phyloP scores from a whole-genome alignment of 306 rosid species.

The Medicago ruthenica region DNA sequence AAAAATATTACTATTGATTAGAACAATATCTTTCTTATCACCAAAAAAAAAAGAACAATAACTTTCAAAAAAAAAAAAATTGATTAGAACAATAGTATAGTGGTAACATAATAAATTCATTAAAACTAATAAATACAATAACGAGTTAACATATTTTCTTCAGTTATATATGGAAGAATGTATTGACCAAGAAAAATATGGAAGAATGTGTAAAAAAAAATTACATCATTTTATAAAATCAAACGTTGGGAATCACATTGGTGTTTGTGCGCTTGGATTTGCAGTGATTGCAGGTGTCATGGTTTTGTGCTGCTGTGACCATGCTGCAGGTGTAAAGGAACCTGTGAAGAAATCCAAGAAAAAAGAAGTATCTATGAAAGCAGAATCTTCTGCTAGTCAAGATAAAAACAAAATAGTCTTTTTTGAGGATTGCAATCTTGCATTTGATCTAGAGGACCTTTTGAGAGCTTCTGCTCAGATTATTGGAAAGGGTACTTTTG shows the following conservation, averaged over 20 bases:
- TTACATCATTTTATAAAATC: constrained; percentile 37
- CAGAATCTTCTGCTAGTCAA: constrained; percentile 49
- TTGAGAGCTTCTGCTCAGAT: constrained; percentile 90
- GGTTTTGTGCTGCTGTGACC: constrained; percentile 56
- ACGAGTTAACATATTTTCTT: not conserved
- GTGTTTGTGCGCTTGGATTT: constrained; percentile 65
- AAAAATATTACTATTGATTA: not conserved
- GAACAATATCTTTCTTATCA: not conserved
- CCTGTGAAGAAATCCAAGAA: constrained; percentile 57
- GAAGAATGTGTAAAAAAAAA: not conserved
- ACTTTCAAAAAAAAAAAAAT: not conserved
- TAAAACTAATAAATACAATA: not conserved
- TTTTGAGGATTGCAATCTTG: constrained; percentile 67
- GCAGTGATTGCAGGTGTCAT: constrained; percentile 55
- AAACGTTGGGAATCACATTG: constrained; percentile 63
- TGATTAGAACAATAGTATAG: not conserved
- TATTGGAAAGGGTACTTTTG: constrained; percentile 85
- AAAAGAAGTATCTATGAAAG: constrained; percentile 56
- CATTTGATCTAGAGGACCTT: constrained; percentile 89
- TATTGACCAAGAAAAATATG: not conserved
- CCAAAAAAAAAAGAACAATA: too few relatives aligned
- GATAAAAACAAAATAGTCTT: constrained; percentile 67
- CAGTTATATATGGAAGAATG: not conserved
- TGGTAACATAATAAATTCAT: not conserved
- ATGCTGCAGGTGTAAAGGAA: constrained; percentile 29